These are phyloP conservation scores for Rhamnella rubrinervis DNA, from an alignment of 331 rosid genomes.

Conservation along the genomic window DNA sequence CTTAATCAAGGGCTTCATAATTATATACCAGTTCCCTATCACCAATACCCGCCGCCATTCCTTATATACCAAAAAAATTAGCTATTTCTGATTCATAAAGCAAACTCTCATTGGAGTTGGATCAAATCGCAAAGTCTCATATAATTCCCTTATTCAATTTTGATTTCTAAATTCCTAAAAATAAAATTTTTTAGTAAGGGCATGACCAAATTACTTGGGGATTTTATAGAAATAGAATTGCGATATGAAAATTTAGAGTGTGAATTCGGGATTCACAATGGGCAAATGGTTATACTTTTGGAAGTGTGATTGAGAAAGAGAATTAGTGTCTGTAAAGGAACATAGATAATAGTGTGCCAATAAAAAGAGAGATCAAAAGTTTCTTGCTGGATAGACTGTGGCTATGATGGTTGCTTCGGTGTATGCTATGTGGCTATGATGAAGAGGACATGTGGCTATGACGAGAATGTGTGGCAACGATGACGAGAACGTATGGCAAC, in stretches of 20 bases:
- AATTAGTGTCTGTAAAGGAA: conserved; percentile 9
- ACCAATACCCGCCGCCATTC: conserved; percentile 70
- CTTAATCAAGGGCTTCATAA: too few species aligned
- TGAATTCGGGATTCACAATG: background rate
- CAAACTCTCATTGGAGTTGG: conserved; percentile 17
- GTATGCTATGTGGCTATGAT: too few species aligned
- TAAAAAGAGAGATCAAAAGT: too few species aligned
- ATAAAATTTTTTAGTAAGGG: background rate
- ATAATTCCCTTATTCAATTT: background rate
- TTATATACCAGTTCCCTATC: too few species aligned
- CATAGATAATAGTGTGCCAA: too few species aligned
- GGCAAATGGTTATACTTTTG: background rate
- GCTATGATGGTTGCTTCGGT: too few species aligned
- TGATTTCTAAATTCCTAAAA: background rate
- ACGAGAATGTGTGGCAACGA: too few species aligned
- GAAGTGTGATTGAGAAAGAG: conserved; percentile 14
- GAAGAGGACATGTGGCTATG: too few species aligned
- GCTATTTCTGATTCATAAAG: conserved; percentile 30
- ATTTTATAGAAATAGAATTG: conserved; percentile 2
- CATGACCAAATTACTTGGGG: background rate
- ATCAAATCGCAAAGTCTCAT: conserved; percentile 1
- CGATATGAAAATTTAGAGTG: background rate
- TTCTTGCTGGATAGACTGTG: too few species aligned
- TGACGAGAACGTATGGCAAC: too few species aligned
- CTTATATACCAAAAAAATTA: background rate